Evolutionary conservation across 2,329 filamentous ascomycete genomes (phyloP).

Genomic region (Monilinia aucupariae): DNA sequence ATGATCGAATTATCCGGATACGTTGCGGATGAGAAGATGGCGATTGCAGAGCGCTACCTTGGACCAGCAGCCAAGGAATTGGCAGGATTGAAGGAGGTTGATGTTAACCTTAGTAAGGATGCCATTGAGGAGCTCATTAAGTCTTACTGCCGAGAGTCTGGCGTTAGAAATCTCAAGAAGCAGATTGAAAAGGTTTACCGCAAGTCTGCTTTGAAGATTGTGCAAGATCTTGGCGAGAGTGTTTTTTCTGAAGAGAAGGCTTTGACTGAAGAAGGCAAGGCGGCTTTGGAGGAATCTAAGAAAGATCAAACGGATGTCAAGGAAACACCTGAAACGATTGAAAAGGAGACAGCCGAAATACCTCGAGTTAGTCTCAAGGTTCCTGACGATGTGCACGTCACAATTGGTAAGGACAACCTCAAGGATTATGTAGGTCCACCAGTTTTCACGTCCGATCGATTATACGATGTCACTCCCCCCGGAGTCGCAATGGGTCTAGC

Average conservation of each 20-base stretch:
- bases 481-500: slow-evolving; percentile 97
- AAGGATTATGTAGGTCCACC: slow-evolving; percentile 97
- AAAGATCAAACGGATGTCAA: slow-evolving; percentile 61
- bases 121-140: slow-evolving; percentile 97
- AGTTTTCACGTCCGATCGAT: slow-evolving; percentile 87
- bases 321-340: slow-evolving; percentile 51
- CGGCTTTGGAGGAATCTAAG: slow-evolving; percentile 62
- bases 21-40: slow-evolving; percentile 97
- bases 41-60: slow-evolving; percentile 89
- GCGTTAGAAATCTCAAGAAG: slow-evolving; percentile 96
- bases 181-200: slow-evolving; percentile 99
- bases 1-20: slow-evolving; percentile 95
- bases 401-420: slow-evolving; percentile 81
- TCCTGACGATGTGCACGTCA: slow-evolving; percentile 79
- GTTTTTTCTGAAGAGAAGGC: slow-evolving; percentile 74
- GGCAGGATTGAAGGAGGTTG: slow-evolving; percentile 81
- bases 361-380: slow-evolving; percentile 76
- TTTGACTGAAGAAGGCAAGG: slow-evolving; percentile 79
- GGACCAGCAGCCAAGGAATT: slow-evolving; percentile 91
- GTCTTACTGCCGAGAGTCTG: slow-evolving; percentile 94
- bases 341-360: slow-evolving; percentile 54
- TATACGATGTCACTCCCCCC: slow-evolving; percentile 89
- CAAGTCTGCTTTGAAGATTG: slow-evolving; percentile 95
- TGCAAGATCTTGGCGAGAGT: slow-evolving; percentile 86
- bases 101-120: slow-evolving; percentile 78